A percentile compares a stretch with the other conserved stretches of the same genome.
Conservation (phyloP, 352 stramenopile genomes). For the Phytophthora hybrid region DNA sequence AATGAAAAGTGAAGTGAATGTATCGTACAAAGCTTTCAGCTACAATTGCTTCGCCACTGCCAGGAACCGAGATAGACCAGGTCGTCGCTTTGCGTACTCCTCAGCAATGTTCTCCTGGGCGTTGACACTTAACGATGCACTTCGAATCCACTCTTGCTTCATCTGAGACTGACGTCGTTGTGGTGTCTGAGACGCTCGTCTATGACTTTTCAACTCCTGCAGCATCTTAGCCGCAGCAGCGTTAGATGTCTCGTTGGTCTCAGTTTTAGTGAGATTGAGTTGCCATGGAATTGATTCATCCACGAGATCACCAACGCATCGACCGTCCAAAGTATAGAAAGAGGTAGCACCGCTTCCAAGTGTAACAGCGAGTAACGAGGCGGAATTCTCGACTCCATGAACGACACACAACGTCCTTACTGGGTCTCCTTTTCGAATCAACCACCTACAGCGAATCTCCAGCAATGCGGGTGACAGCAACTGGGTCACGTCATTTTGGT, state of each 20-base stretch:
- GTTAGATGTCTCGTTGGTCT: not conserved
- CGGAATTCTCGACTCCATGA: not conserved
- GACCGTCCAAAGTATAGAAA: conserved; percentile 47
- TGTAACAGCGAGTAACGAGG: conserved; percentile 34
- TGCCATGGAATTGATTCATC: conserved; percentile 21
- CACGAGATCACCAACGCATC: conserved; percentile 39
- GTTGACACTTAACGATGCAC: not conserved
- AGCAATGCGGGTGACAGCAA: conserved; percentile 23
- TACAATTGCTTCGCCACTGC: conserved; percentile 29
- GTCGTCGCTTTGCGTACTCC: conserved; percentile 22
- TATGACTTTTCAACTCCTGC: conserved; percentile 10
- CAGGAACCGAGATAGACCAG: conserved; percentile 31
- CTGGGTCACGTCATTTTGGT: not conserved
- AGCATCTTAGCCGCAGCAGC: conserved; percentile 9
- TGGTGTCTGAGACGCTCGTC: not conserved
- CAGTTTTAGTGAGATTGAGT: not conserved
- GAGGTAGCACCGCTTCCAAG: conserved; percentile 42
- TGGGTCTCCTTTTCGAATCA: conserved; percentile 25
- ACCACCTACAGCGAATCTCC: conserved; percentile 36
- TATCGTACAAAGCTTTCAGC: not conserved
- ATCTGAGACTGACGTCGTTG: not conserved
- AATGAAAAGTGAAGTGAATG: not conserved
- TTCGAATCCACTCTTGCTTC: conserved; percentile 20
- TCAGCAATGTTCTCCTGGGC: conserved; percentile 1
- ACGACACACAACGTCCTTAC: conserved; percentile 34